Evolutionary conservation across 768 basidiomycete species (phyloP).

Genomic region (Boletus patriciae): DNA sequence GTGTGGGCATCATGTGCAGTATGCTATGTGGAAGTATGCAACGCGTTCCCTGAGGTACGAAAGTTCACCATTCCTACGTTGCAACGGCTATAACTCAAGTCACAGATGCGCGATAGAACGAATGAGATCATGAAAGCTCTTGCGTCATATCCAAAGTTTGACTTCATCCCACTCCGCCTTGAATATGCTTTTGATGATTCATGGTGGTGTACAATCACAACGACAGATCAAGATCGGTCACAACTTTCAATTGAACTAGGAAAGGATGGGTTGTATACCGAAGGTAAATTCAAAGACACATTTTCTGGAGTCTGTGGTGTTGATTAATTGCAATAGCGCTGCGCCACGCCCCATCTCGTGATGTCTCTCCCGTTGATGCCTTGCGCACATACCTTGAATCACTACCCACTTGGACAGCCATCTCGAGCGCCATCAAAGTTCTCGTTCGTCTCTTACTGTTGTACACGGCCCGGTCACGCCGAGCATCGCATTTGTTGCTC

Average conservation of each 20-base stretch:
- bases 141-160: conserved; percentile 47
- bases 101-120: conserved; percentile 55
- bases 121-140: conserved; percentile 51
- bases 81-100: conserved; percentile 10
- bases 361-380: conserved; percentile 28
- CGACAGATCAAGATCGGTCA: conserved; percentile 22
- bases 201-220: conserved; percentile 62
- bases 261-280: conserved; percentile 48
- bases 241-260: conserved; percentile 47
- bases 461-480: conserved; percentile 56
- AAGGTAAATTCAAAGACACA: conserved; percentile 19
- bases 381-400: conserved; percentile 56
- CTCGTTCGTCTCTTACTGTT: conserved; percentile 69
- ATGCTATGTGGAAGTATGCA: conserved; percentile 71
- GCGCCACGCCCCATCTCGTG: conserved; percentile 10
- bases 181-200: conserved; percentile 70
- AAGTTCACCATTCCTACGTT: neutral
- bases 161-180: conserved; percentile 62
- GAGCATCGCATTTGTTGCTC: conserved; percentile 74
- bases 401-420: conserved; percentile 74
- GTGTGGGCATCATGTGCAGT: conserved; percentile 64
- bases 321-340: conserved; percentile 19
- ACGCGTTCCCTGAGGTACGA: conserved; percentile 61
- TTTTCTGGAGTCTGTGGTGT: conserved; percentile 3
- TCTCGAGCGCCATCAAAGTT: conserved; percentile 55